Evolutionary conservation across 441 rosid species (phyloP), one percentile per base, ranked within the genome.

Genomic region (Rhodomyrtus psidioides): DNA sequence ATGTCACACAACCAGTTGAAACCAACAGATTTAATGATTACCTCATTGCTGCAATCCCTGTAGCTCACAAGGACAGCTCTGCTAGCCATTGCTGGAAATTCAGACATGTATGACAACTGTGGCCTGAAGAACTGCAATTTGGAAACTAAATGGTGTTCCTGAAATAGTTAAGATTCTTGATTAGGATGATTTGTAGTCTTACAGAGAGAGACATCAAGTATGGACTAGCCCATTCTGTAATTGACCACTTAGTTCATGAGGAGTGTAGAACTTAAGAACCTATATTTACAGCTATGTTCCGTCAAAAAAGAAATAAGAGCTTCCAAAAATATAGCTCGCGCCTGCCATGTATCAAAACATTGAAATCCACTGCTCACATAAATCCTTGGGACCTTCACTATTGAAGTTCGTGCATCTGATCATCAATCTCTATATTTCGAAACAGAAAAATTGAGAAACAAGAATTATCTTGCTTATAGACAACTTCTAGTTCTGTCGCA

Each of bases 131-230:
- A 95, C 42, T 93, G 93, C 93, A 95, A 92, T 90, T 92, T 91
- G 57, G 96, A 92, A 88, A 94, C 89, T 84, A 91, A 93, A 90
- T 97, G 99, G 90, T 95, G 94, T 87, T 97, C 98, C 99, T 97
- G 95, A 89, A 89, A 44, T 86, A 84, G 23, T 76, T 56, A 54
- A 54, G 82, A 82, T 42, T 9, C 57, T 44, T 23, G 56, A 54
- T 30, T 27, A 57, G 44, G 39, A 51, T 84, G 83, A 55, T 56
- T 56, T 60, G 19, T 62, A 51, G 58, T 6, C 24, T 55, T 28
- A 60, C 58, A 2, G 26, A 27, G 7, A 83, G 8, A 54, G 27
- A 51, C 58, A 28, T 46, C 81, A 62, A 54, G 44, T 59, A 42
- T 6, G 30, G 49, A 51, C 57, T 28, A 49, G 39, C 19, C 49